Evolutionary conservation across 1,284 basidiomycete species (phyloP).

Genomic region (Irpex lacteus): DNA sequence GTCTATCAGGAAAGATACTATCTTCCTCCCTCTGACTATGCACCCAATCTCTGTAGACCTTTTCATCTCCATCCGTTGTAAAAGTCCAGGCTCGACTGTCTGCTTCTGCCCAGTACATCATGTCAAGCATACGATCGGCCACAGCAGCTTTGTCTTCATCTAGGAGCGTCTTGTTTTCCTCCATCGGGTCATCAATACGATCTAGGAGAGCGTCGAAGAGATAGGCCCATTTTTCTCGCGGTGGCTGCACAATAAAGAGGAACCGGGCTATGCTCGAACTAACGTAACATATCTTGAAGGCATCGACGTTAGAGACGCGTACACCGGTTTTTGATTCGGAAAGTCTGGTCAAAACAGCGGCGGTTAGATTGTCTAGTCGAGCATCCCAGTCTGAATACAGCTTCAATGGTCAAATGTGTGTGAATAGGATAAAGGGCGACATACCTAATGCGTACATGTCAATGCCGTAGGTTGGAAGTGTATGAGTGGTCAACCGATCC

Average conservation of each 20-base stretch:
- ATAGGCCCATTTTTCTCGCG: background rate
- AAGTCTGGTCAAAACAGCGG: background rate
- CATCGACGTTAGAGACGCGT: background rate
- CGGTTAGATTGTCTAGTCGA: background rate
- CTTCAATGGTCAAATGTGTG: no score
- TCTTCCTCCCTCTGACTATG: background rate
- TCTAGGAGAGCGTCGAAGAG: background rate
- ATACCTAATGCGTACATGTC: background rate
- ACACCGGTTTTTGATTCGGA: background rate
- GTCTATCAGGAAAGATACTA: background rate
- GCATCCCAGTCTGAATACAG: background rate
- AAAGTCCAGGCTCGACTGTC: background rate
- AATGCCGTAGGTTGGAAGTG: background rate
- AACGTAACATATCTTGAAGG: background rate
- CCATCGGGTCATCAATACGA: background rate
- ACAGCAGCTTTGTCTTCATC: background rate
- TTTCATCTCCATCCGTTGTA: background rate
- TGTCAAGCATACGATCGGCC: background rate
- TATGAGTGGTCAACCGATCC: background rate
- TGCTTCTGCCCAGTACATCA: background rate
- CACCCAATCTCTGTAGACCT: background rate
- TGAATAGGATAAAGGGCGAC: background rate
- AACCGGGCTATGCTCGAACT: background rate
- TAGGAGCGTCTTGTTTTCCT: background rate
- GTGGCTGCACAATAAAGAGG: background rate